These are phyloP conservation scores for Xeromyces bisporus DNA, from an alignment of 495 filamentous ascomycete genomes.

Conservation along the genomic window DNA sequence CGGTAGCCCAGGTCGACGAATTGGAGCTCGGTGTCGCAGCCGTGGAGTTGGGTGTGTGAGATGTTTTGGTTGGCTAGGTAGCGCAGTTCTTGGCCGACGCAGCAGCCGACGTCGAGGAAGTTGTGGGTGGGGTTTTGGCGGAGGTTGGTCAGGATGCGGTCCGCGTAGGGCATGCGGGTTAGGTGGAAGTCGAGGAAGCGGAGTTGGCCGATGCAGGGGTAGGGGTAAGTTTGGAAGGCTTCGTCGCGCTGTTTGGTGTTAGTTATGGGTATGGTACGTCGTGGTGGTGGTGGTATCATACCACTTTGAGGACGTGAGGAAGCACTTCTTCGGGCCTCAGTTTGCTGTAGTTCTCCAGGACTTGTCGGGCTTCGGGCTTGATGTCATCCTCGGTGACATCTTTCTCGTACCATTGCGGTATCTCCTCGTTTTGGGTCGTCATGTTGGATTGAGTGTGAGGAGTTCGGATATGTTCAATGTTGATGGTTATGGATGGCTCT, in stretches of 20 bases:
- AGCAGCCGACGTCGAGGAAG: conserved; percentile 27
- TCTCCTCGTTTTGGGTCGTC: conserved; percentile 1
- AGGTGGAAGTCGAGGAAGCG: conserved; percentile 32
- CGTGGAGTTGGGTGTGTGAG: conserved; percentile 5
- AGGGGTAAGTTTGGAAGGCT: conserved; percentile 11
- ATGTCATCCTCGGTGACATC: conserved; percentile 9
- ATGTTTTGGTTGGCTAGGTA: conserved; percentile 6
- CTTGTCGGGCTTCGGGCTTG: conserved; percentile 8
- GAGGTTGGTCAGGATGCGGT: conserved; percentile 22
- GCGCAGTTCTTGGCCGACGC: conserved; percentile 24
- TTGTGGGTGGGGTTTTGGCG: conserved; percentile 20
- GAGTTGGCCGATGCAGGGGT: conserved; percentile 37
- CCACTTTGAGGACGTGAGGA: conserved; percentile 21
- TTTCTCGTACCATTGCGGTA: conserved; percentile 6
- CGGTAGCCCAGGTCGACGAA: conserved; percentile 33
- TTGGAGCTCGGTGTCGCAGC: conserved; percentile 19
- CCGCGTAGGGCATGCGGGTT: conserved; percentile 14
- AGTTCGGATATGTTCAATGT: too few relatives aligned
- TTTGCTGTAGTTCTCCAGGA: conserved; percentile 26
- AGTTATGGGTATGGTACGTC: conserved; percentile 1
- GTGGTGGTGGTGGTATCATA: conserved; percentile 8
- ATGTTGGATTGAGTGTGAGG: too few relatives aligned
- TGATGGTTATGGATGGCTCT: too few relatives aligned
- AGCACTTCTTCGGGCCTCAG: conserved; percentile 22
- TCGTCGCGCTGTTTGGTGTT: background rate